Percentiles rank a stretch among this genome's conserved stretches.
Conservation (phyloP, 2,329 filamentous ascomycete genomes). For the Fusarium heterosporum region DNA sequence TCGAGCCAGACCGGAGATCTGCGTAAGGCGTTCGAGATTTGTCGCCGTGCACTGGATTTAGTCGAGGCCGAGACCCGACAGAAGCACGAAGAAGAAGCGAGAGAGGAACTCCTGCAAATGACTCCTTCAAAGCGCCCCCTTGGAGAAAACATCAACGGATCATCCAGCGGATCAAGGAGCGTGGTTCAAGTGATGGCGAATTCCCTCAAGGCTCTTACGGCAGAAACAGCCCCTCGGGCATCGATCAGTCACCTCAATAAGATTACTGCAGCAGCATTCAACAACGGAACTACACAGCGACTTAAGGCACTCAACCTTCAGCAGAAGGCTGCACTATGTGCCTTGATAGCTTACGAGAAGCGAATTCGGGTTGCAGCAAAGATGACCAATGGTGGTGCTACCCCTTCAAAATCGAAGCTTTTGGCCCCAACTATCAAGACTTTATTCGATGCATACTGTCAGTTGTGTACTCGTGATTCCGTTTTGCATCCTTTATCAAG, state of each 20-base stretch:
- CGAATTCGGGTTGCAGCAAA: slow-evolving; percentile 67
- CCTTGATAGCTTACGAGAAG: slow-evolving; percentile 87
- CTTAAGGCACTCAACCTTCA: slow-evolving; percentile 92
- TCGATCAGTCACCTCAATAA: slow-evolving; percentile 92
- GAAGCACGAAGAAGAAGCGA: slow-evolving; percentile 73
- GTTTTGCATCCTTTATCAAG: slow-evolving; percentile 88
- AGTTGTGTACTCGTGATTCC: slow-evolving; percentile 87
- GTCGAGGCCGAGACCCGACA: slow-evolving; percentile 86
- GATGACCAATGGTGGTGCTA: slow-evolving; percentile 55
- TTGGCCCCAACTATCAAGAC: slow-evolving; percentile 83
- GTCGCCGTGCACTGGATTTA: slow-evolving; percentile 87
- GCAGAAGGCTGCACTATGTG: slow-evolving; percentile 94
- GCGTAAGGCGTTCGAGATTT: slow-evolving; percentile 94
- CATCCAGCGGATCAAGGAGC: slow-evolving; percentile 57
- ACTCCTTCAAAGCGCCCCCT: slow-evolving; percentile 82
- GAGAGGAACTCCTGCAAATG: slow-evolving; percentile 67
- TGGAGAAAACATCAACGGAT: slow-evolving; percentile 81
- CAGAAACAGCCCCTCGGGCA: slow-evolving; percentile 85
- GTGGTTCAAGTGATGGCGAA: slow-evolving; percentile 61
- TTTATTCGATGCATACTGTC: slow-evolving; percentile 85
- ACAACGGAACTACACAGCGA: slow-evolving; percentile 86
- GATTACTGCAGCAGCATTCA: slow-evolving; percentile 89
- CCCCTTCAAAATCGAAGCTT: slow-evolving; percentile 71
- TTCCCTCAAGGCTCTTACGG: slow-evolving; percentile 72
- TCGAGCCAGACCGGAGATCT: slow-evolving; percentile 94